Conservation (phyloP, 2,329 filamentous ascomycete genomes). For the Aspergillus brasiliensis region DNA sequence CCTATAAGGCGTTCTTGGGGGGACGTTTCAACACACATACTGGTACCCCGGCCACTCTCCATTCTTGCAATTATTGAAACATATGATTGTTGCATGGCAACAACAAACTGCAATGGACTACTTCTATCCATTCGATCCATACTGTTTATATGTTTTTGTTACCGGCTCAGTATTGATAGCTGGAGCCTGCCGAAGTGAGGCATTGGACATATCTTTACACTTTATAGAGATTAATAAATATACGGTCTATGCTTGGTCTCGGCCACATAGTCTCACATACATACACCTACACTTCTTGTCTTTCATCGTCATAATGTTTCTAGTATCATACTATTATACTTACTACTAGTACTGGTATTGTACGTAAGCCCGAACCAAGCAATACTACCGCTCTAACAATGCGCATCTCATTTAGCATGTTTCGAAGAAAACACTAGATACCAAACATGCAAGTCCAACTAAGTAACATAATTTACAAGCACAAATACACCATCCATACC, state of each 20-base stretch:
- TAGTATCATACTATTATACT: no score
- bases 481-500: background rate
- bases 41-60: background rate
- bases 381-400: background rate
- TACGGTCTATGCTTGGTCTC: background rate
- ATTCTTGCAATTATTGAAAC: conserved; percentile 3
- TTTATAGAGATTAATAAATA: background rate
- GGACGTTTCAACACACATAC: background rate
- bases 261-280: background rate
- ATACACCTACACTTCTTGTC: background rate
- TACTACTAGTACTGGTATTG: no score
- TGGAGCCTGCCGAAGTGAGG: conserved; percentile 1
- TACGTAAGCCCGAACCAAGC: no score
- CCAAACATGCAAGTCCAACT: background rate
- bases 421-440: no score
- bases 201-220: background rate
- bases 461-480: background rate
- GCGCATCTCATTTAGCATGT: no score
- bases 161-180: conserved; percentile 10
- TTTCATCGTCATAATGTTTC: background rate
- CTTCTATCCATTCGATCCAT: conserved; percentile 4
- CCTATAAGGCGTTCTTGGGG: background rate
- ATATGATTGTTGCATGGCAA: background rate
- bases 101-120: background rate
- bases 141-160: conserved; percentile 19